A percentile compares a stretch with the other conserved stretches of the same genome.
Evolutionary conservation across 495 filamentous ascomycete species (phyloP).

Genomic region (Copromyces sp.): DNA sequence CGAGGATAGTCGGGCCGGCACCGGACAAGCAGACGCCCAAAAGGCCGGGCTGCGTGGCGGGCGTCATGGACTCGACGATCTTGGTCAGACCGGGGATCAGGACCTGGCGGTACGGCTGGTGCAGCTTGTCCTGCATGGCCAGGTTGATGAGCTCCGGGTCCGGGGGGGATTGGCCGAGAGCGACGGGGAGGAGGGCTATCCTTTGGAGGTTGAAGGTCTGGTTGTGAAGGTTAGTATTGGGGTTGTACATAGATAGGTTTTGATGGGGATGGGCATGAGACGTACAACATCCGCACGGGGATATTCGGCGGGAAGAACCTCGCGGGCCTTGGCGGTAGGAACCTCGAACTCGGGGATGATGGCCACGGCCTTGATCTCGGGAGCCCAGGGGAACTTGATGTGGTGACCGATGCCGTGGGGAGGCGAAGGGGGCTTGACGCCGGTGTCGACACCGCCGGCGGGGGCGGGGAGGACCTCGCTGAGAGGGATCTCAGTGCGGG

Average conservation of each 20-base stretch:
- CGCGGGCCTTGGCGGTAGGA: slow-evolving; percentile 74
- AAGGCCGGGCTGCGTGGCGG: slow-evolving; percentile 72
- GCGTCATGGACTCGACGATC: slow-evolving; percentile 77
- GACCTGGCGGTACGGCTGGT: slow-evolving; percentile 84
- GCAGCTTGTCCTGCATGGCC: slow-evolving; percentile 95
- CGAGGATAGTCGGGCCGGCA: slow-evolving; percentile 88
- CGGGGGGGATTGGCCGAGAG: slow-evolving; percentile 79
- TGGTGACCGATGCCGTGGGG: slow-evolving; percentile 86
- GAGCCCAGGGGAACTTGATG: slow-evolving; percentile 81
- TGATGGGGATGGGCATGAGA: slow-evolving; percentile 2
- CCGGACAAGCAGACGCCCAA: slow-evolving; percentile 89
- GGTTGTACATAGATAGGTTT: too few species aligned
- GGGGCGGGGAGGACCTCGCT: slow-evolving; percentile 84
- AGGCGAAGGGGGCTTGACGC: slow-evolving; percentile 72
- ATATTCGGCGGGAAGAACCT: slow-evolving; percentile 69
- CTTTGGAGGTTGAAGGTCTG: slow-evolving; percentile 91
- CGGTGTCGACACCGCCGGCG: slow-evolving; percentile 80
- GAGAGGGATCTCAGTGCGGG: slow-evolving; percentile 84
- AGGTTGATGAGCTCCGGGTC: slow-evolving; percentile 86
- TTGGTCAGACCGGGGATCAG: slow-evolving; percentile 88
- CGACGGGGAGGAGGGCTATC: slow-evolving; percentile 75
- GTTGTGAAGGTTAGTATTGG: not conserved
- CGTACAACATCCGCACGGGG: slow-evolving; percentile 66
- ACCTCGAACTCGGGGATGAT: slow-evolving; percentile 95
- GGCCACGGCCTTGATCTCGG: slow-evolving; percentile 87